A percentile compares a stretch with the other conserved stretches of the same genome.
Evolutionary conservation across 352 stramenopile genomes (phyloP).

Genomic region (Pythium brachiatum): DNA sequence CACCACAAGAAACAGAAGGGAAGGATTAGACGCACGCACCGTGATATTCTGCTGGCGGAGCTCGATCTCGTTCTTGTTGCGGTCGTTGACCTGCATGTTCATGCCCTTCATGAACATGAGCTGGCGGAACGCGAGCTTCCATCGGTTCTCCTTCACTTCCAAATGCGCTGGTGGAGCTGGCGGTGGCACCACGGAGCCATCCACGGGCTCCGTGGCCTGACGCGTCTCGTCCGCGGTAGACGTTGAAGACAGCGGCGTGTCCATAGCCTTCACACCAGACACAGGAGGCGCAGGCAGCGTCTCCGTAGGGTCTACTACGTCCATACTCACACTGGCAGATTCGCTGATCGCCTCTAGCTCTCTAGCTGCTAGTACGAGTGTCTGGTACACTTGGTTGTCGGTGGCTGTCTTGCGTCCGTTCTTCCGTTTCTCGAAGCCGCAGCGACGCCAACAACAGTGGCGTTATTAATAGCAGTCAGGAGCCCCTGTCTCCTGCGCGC

Average conservation of each 20-base stretch:
- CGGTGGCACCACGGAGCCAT: background rate
- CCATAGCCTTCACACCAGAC: constrained; percentile 3
- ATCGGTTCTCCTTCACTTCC: constrained; percentile 45
- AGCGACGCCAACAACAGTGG: background rate
- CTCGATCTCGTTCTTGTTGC: constrained; percentile 80
- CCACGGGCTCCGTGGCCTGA: background rate
- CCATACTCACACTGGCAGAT: background rate
- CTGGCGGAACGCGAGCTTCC: constrained; percentile 76
- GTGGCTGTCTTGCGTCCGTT: background rate
- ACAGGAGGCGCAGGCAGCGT: constrained; percentile 1
- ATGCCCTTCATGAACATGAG: constrained; percentile 84
- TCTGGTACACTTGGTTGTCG: background rate
- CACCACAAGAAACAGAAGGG: background rate
- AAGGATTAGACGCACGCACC: too few species aligned
- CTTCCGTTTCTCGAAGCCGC: constrained; percentile 3
- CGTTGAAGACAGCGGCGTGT: background rate
- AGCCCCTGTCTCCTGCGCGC: background rate
- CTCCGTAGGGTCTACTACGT: background rate
- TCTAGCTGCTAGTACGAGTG: background rate
- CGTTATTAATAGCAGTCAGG: background rate
- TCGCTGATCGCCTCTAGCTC: background rate
- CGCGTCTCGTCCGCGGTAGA: constrained; percentile 18
- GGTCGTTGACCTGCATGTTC: constrained; percentile 77
- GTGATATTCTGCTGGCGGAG: constrained; percentile 74
- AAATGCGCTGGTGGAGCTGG: constrained; percentile 1